Evolutionary conservation across 768 basidiomycete genomes (phyloP).

Genomic region (Exsudoporus frostii): DNA sequence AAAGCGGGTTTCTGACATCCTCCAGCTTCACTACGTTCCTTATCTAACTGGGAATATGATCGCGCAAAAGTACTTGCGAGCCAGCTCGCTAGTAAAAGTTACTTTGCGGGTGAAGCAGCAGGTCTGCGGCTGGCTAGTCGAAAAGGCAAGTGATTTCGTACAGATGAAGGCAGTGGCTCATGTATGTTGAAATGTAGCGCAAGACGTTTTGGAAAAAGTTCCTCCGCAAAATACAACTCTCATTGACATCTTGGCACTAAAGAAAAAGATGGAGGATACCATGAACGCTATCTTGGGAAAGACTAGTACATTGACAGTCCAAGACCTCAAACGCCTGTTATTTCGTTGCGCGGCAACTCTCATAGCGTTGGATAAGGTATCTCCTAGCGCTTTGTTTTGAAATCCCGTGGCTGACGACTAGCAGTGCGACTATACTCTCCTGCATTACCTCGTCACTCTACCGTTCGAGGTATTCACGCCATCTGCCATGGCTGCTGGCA

Average conservation of each 20-base stretch:
- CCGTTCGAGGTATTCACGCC: constrained; percentile 91
- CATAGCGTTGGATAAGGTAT: constrained; percentile 64
- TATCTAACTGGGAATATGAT: constrained; percentile 72
- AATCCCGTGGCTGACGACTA: constrained; percentile 2
- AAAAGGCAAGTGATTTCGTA: constrained; percentile 44
- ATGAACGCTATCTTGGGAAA: constrained; percentile 68
- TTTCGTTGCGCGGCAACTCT: constrained; percentile 84
- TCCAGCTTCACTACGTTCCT: constrained; percentile 50
- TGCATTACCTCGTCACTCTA: constrained; percentile 82
- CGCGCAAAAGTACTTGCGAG: constrained; percentile 76
- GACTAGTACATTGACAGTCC: constrained; percentile 68
- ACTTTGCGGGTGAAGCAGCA: constrained; percentile 82
- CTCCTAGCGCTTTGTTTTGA: neutral
- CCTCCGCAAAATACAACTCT: constrained; percentile 58
- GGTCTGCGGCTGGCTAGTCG: constrained; percentile 71
- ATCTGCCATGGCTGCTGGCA: constrained; percentile 77
- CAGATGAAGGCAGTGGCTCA: neutral
- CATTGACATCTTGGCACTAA: constrained; percentile 63
- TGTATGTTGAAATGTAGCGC: constrained; percentile 35
- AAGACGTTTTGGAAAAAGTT: constrained; percentile 56
- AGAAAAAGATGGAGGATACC: constrained; percentile 62
- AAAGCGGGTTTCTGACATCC: neutral
- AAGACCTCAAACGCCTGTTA: constrained; percentile 80
- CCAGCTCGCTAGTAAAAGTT: constrained; percentile 88
- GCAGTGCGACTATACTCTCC: constrained; percentile 80